Evolutionary conservation across 371 early-diverging fungal genomes (phyloP).

Genomic region (Syncephalastrum monosporum): DNA sequence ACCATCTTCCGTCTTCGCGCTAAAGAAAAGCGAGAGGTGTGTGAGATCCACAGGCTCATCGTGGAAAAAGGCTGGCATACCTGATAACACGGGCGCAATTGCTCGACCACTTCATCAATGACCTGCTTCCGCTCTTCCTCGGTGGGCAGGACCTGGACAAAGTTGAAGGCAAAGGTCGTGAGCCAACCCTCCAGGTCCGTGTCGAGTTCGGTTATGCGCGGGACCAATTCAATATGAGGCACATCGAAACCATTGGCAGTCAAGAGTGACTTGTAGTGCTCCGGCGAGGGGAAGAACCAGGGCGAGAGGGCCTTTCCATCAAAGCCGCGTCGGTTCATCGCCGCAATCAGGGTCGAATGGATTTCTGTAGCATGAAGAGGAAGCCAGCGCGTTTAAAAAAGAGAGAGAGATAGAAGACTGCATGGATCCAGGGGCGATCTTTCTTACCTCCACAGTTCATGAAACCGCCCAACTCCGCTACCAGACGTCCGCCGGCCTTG

Average conservation of each 20-base stretch:
- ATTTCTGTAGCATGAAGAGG: constrained; percentile 27
- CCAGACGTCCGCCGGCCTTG: constrained; percentile 59
- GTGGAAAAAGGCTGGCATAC: no score
- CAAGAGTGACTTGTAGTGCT: constrained; percentile 50
- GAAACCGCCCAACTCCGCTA: constrained; percentile 65
- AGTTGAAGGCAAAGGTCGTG: constrained; percentile 64
- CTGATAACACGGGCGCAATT: constrained; percentile 43
- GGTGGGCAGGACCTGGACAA: constrained; percentile 38
- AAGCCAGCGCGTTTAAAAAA: no score
- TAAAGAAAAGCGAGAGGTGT: no score
- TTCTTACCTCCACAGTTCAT: constrained; percentile 48
- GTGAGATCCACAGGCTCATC: no score
- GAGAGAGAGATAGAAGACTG: no score
- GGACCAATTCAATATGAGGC: constrained; percentile 41
- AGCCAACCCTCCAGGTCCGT: constrained; percentile 67
- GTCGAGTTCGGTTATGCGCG: constrained; percentile 55
- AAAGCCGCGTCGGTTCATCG: constrained; percentile 54
- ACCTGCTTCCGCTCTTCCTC: constrained; percentile 38
- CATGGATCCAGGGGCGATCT: background rate
- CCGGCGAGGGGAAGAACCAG: constrained; percentile 68
- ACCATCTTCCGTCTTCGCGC: constrained; percentile 59
- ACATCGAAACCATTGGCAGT: constrained; percentile 60
- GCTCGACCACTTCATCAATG: constrained; percentile 50
- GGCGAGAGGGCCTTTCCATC: constrained; percentile 57
- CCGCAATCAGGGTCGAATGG: constrained; percentile 55